Evolutionary conservation across 192 early-diverging fungal species (phyloP), one percentile per base, ranked within the genome.

Genomic region (Podila minutissima): DNA sequence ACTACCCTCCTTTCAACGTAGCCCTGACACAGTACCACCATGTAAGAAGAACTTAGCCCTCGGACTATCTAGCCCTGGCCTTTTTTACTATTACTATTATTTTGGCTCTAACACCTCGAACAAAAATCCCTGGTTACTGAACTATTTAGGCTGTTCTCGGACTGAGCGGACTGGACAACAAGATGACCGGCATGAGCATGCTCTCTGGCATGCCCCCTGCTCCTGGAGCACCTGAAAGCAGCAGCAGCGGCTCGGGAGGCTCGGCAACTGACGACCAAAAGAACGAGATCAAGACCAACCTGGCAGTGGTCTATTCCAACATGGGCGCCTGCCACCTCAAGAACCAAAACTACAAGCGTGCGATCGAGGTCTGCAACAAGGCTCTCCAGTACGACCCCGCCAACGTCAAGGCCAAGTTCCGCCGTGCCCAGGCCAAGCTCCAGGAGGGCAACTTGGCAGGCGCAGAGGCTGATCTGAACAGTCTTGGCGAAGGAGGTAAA

Each of bases 371-470:
- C 22, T 75, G 74, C 17, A 76, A 76, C 61, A 63, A 65, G 59
- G 84, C 84, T 10, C 65, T 85, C 28, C 78, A 82, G 62, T 53
- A 74, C 26, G 84, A 85, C 55, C 79, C 84, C 17, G 62, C 74
- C 11, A 85, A 83, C 32, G 67, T 75, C 55, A 85, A 85, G 63
- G 84, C 84, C 32, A 75, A 77, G 58, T 85, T 83, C 53, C 74
- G 84, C 49, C 84, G 84, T 37, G 84, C 79, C 32, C 84, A 85
- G 61, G 84, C 84, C n/a, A 82, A 83, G 31, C 67, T 82, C 26
- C 51, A 12, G 4, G 84, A 85, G 8, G 84, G 84, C 2, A 85
- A 85, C 63, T 50, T 75, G 29, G 74, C 74, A 22, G 79, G 81
- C 17, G 84, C 84, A 12, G 70, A 77, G 41, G 71, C 71, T 62